phyloP scores from a whole-genome alignment of 306 rosid genomes.

The Purshia tridentata region DNA sequence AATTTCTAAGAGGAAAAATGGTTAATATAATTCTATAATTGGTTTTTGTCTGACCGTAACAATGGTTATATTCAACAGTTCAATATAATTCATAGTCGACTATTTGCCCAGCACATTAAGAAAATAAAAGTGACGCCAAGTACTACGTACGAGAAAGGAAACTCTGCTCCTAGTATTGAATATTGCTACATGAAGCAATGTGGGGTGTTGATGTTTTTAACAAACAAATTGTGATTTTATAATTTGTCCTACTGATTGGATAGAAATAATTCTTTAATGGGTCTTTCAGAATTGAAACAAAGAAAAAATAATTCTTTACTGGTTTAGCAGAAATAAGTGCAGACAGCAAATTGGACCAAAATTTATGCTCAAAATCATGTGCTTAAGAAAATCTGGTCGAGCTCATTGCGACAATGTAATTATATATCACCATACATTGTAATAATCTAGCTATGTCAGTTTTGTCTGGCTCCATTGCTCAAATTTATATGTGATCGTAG shows the following conservation, averaged over 20 bases:
- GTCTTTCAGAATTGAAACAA: neutral
- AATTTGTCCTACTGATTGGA: neutral
- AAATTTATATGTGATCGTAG: neutral
- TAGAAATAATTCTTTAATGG: neutral
- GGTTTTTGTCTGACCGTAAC: too few species aligned
- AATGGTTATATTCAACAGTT: too few species aligned
- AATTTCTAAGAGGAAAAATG: too few species aligned
- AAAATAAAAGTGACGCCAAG: too few species aligned
- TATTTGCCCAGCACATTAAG: too few species aligned
- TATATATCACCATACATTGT: constrained; percentile 1
- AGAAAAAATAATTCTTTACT: neutral
- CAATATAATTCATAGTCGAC: too few species aligned
- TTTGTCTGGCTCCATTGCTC: neutral
- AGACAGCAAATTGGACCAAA: constrained; percentile 19
- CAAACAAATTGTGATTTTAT: too few species aligned
- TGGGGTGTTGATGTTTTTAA: too few species aligned
- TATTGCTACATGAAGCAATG: too few species aligned
- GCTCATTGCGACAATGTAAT: constrained; percentile 8
- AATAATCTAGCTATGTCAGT: neutral
- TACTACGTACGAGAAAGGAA: too few species aligned
- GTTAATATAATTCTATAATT: too few species aligned
- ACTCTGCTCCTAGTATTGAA: too few species aligned
- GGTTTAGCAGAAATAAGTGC: neutral
- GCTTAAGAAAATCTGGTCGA: constrained; percentile 24
- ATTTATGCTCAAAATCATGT: constrained; percentile 21